phyloP scores from a whole-genome alignment of 2,329 filamentous ascomycete species.

The Grosmannia serpens region DNA sequence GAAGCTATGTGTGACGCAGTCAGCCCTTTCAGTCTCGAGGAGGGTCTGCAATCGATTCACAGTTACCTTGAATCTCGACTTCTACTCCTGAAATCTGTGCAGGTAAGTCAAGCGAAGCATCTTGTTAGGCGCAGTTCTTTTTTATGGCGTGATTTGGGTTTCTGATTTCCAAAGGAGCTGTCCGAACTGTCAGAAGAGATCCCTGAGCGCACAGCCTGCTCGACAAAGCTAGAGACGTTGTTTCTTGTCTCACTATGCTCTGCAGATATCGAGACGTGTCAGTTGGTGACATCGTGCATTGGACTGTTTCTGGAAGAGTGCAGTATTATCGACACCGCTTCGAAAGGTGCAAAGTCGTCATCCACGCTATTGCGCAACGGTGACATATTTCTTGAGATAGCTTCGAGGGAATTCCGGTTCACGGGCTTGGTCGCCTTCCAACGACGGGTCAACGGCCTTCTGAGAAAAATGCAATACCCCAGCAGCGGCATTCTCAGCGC shows the following conservation, averaged over 20 bases:
- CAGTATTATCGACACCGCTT: slow-evolving; percentile 38
- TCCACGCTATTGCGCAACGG: slow-evolving; percentile 47
- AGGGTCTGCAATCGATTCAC: slow-evolving; percentile 35
- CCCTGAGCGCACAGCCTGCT: slow-evolving; percentile 39
- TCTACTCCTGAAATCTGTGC: slow-evolving; percentile 37
- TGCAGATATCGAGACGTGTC: slow-evolving; percentile 52
- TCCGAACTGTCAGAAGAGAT: slow-evolving; percentile 42
- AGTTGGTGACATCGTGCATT: slow-evolving; percentile 51
- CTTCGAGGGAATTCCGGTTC: slow-evolving; percentile 52
- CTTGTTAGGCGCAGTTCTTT: not conserved
- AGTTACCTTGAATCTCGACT: slow-evolving; percentile 46
- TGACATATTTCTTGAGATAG: slow-evolving; percentile 49
- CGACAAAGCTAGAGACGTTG: slow-evolving; percentile 48
- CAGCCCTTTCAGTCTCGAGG: slow-evolving; percentile 28
- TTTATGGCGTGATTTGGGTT: not conserved
- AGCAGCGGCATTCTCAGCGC: slow-evolving; percentile 55
- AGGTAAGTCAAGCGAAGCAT: slow-evolving; percentile 22
- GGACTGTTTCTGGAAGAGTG: slow-evolving; percentile 52
- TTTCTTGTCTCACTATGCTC: slow-evolving; percentile 55
- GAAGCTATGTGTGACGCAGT: slow-evolving; percentile 38
- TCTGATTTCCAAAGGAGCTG: slow-evolving; percentile 32
- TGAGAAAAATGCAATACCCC: slow-evolving; percentile 49
- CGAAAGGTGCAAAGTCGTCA: slow-evolving; percentile 37
- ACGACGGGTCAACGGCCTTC: slow-evolving; percentile 48
- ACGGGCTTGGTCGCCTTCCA: slow-evolving; percentile 61